These are phyloP conservation scores for Podaxis rugospora DNA, from an alignment of 768 basidiomycete species.

Conservation along the genomic window DNA sequence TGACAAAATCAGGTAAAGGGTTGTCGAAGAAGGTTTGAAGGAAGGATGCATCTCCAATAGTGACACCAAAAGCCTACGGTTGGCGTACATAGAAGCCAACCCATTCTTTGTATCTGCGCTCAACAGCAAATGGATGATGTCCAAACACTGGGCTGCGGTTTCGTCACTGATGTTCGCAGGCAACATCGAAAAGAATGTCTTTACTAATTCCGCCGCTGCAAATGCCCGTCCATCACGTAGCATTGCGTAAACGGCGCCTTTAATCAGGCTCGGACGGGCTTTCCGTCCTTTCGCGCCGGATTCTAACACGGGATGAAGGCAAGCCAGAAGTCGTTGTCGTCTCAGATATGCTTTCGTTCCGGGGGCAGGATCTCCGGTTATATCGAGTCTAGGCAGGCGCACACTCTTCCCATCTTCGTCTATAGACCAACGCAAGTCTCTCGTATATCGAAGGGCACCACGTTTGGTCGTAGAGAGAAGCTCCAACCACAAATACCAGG, in stretches of 20 bases:
- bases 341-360: constrained; percentile 9
- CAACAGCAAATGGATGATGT: constrained; percentile 49
- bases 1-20: constrained; percentile 54
- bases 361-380: neutral
- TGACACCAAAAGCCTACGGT: constrained; percentile 38
- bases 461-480: constrained; percentile 19
- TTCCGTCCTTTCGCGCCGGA: neutral
- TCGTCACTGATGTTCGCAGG: constrained; percentile 35
- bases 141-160: constrained; percentile 34
- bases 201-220: constrained; percentile 40
- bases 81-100: constrained; percentile 38
- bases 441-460: constrained; percentile 24
- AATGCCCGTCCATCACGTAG: constrained; percentile 33
- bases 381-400: neutral
- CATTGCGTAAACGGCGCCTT: constrained; percentile 36
- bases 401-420: neutral
- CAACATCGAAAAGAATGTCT: constrained; percentile 44
- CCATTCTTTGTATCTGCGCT: constrained; percentile 26
- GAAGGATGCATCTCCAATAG: constrained; percentile 42
- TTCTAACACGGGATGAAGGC: constrained; percentile 14
- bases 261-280: constrained; percentile 2
- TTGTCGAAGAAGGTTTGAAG: constrained; percentile 54
- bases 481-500: constrained; percentile 56
- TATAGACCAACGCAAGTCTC: constrained; percentile 3
- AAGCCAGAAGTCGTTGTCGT: constrained; percentile 16